Percentiles rank a stretch among this genome's conserved stretches.
These are phyloP conservation scores for Nakazawaea ernobii DNA, from an alignment of 805 yeast genomes.

Conservation along the genomic window DNA sequence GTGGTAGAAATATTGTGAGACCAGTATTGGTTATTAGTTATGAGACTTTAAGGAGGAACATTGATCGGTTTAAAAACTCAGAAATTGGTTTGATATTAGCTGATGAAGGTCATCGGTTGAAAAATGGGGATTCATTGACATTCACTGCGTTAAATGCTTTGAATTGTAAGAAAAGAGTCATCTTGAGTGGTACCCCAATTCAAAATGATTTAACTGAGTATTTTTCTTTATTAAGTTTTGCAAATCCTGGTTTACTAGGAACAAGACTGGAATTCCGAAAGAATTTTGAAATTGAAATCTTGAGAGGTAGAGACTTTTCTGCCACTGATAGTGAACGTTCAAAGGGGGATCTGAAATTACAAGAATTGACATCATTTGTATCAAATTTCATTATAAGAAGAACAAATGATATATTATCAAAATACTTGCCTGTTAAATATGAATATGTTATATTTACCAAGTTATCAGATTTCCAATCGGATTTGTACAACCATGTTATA, in stretches of 20 bases:
- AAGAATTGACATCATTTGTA: conserved; percentile 68
- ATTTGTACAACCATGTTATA: conserved; percentile 66
- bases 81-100: conserved; percentile 85
- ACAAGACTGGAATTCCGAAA: conserved; percentile 77
- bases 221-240: conserved; percentile 83
- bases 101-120: conserved; percentile 79
- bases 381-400: conserved; percentile 89
- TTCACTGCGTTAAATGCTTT: conserved; percentile 82
- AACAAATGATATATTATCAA: conserved; percentile 89
- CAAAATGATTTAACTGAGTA: conserved; percentile 94
- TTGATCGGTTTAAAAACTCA: conserved; percentile 63
- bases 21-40: conserved; percentile 93
- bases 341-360: conserved; percentile 63
- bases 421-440: conserved; percentile 91
- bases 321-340: conserved; percentile 76
- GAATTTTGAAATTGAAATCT: conserved; percentile 74
- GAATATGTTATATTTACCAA: conserved; percentile 95
- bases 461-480: conserved; percentile 69
- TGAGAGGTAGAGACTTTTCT: conserved; percentile 83
- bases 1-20: conserved; percentile 81
- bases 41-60: conserved; percentile 86
- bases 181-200: conserved; percentile 93
- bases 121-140: conserved; percentile 88
- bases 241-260: conserved; percentile 92
- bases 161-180: conserved; percentile 82